Evolutionary conservation across 352 stramenopile species (phyloP).

Genomic region (Pythium graminicola): DNA sequence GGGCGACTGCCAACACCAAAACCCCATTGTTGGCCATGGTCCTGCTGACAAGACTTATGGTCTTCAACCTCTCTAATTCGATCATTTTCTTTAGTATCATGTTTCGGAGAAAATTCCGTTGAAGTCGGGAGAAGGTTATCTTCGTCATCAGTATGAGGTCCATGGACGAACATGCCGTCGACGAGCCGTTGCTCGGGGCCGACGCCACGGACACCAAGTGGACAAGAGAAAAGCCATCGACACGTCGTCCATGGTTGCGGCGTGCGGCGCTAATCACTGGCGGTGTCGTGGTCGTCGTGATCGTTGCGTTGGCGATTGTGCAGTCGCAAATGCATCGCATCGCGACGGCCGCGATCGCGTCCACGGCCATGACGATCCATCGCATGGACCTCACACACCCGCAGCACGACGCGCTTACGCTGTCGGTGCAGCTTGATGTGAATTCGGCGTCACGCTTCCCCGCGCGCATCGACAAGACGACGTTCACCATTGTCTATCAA

Average conservation of each 20-base stretch:
- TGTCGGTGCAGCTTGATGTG: conserved; percentile 48
- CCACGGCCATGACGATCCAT: conserved; percentile 50
- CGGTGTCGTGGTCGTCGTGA: conserved; percentile 12
- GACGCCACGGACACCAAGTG: not conserved
- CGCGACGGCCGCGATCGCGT: conserved; percentile 47
- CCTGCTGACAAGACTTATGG: too few relatives aligned
- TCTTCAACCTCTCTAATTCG: too few relatives aligned
- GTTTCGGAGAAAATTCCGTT: conserved; percentile 8
- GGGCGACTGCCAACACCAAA: not conserved
- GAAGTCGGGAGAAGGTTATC: conserved; percentile 9
- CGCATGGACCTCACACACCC: conserved; percentile 55
- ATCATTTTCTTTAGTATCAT: too few relatives aligned
- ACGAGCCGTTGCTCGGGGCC: not conserved
- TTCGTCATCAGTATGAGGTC: not conserved
- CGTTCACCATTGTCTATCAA: conserved; percentile 46
- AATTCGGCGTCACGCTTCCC: conserved; percentile 45
- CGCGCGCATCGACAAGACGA: conserved; percentile 36
- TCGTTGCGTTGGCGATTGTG: conserved; percentile 32
- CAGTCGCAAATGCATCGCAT: conserved; percentile 50
- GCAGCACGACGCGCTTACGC: conserved; percentile 22
- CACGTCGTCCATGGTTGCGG: conserved; percentile 3
- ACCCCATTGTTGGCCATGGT: not conserved
- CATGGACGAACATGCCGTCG: too few relatives aligned
- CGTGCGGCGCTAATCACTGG: conserved; percentile 5
- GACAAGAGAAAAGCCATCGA: too few relatives aligned